Percentiles rank a stretch among this genome's conserved stretches.
Evolutionary conservation across 2,329 filamentous ascomycete genomes (phyloP).

Genomic region (Monosporascus sp.): DNA sequence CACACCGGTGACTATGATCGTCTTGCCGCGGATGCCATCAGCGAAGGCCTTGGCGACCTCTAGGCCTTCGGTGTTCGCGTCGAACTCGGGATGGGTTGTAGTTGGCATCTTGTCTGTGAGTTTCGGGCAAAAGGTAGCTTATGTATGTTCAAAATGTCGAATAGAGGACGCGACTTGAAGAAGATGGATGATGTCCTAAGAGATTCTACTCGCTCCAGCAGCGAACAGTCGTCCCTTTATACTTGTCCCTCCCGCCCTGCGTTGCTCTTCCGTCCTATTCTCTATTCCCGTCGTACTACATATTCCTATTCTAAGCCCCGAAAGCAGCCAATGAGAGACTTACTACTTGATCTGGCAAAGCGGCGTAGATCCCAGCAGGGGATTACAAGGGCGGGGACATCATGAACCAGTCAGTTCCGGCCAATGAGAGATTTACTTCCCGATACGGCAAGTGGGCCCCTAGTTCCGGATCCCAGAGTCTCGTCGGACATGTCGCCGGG

Average conservation of each 20-base stretch:
- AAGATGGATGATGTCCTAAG: background rate
- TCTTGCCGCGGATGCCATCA: constrained; percentile 29
- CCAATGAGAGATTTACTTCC: background rate
- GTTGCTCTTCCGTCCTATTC: background rate
- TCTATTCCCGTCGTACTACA: background rate
- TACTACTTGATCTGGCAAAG: background rate
- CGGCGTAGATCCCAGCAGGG: background rate
- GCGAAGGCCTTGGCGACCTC: constrained; percentile 33
- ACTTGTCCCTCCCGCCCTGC: background rate
- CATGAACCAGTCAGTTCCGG: background rate
- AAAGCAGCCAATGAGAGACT: background rate
- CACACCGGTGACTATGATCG: constrained; percentile 29
- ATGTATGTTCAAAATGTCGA: background rate
- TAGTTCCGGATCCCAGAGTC: no score
- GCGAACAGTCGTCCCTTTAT: background rate
- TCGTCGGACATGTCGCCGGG: no score
- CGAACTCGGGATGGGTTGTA: constrained; percentile 30
- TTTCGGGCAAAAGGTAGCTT: background rate
- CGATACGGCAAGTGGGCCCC: background rate
- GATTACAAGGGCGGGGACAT: background rate
- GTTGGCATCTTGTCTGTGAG: constrained; percentile 14
- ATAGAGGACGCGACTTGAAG: background rate
- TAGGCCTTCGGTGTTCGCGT: constrained; percentile 28
- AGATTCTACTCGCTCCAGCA: background rate
- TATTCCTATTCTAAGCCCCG: background rate